Evolutionary conservation across 2,329 filamentous ascomycete species (phyloP).

Genomic region (Botryotinia globosa): DNA sequence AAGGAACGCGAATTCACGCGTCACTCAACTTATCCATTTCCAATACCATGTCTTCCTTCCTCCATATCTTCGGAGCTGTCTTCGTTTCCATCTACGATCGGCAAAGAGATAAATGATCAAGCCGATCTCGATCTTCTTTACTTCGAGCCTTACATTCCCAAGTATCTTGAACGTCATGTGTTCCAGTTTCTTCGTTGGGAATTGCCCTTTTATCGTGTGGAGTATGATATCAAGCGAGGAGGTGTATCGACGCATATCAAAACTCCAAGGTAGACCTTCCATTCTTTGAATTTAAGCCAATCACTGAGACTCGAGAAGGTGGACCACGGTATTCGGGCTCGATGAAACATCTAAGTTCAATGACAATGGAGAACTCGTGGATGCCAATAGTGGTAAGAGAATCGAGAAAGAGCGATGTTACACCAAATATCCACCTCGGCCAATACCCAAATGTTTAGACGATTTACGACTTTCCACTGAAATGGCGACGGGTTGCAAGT

Average conservation of each 20-base stretch:
- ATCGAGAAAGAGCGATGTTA: conserved; percentile 54
- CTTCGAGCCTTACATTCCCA: conserved; percentile 69
- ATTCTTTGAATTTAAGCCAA: conserved; percentile 21
- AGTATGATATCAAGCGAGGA: conserved; percentile 68
- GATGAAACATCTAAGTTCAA: conserved; percentile 63
- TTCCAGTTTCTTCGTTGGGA: conserved; percentile 71
- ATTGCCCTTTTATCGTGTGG: conserved; percentile 72
- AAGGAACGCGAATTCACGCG: conserved; percentile 34
- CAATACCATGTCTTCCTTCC: conserved; percentile 46
- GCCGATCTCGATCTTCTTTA: conserved; percentile 71
- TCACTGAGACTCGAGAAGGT: conserved; percentile 52
- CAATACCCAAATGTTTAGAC: conserved; percentile 68
- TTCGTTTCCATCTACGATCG: conserved; percentile 51
- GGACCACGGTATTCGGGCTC: conserved; percentile 56
- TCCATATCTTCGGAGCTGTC: conserved; percentile 43
- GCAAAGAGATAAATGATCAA: conserved; percentile 60
- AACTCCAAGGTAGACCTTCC: conserved; percentile 46
- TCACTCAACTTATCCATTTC: conserved; percentile 50
- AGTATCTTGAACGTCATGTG: conserved; percentile 52
- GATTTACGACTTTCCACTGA: conserved; percentile 62
- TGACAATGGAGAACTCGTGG: conserved; percentile 43
- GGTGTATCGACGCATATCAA: conserved; percentile 59
- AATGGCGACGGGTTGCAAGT: conserved; percentile 60
- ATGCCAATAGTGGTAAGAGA: conserved; percentile 44
- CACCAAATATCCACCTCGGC: conserved; percentile 58